Evolutionary conservation across 1,284 basidiomycete species (phyloP).

Genomic region (Melampsora americana): DNA sequence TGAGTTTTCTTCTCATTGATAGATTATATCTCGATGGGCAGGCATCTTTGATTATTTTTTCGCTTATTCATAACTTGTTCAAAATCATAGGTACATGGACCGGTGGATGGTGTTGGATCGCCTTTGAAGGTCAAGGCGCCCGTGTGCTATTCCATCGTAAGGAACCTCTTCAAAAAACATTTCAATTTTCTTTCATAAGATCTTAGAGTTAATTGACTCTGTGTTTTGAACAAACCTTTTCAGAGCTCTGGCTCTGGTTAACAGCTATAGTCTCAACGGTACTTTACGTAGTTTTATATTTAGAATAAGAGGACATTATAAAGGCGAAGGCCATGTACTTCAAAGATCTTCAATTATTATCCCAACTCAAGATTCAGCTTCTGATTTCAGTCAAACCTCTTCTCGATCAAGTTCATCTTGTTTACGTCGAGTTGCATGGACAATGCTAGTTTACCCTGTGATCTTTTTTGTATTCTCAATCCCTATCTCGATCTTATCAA

Average conservation of each 20-base stretch:
- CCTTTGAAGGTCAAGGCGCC: constrained; percentile 7
- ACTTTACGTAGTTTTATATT: constrained; percentile 20
- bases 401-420: not conserved
- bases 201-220: not conserved
- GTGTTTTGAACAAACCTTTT: not conserved
- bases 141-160: constrained; percentile 29
- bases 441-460: constrained; percentile 29
- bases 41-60: not conserved
- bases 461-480: constrained; percentile 17
- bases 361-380: constrained; percentile 20
- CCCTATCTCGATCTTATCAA: constrained; percentile 18
- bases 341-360: constrained; percentile 28
- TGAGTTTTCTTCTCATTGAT: not conserved
- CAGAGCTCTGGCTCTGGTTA: constrained; percentile 25
- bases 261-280: constrained; percentile 2
- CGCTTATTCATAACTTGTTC: too few species aligned
- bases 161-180: not conserved
- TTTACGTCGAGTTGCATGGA: constrained; percentile 24
- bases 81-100: constrained; percentile 10
- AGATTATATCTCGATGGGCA: too few species aligned
- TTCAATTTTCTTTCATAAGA: not conserved
- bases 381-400: constrained; percentile 7
- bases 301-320: constrained; percentile 27
- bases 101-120: constrained; percentile 36
- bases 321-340: constrained; percentile 27